phyloP scores from a whole-genome alignment of 2,329 filamentous ascomycete species.

The Alternaria sp. region DNA sequence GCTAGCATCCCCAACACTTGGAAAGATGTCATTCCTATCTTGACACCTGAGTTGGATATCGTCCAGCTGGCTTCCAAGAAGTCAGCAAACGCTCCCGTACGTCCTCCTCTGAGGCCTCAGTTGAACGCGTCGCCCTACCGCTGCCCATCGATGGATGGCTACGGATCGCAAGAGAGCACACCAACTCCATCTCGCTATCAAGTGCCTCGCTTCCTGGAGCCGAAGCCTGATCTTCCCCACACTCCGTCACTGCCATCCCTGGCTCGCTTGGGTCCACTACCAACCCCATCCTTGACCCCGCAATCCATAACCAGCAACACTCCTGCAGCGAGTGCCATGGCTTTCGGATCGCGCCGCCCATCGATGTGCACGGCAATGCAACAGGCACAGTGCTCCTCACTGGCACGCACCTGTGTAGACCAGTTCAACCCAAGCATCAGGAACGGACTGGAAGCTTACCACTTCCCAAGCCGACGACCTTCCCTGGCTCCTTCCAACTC shows the following conservation, averaged over 20 bases:
- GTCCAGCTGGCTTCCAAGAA: constrained; percentile 49
- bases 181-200: constrained; percentile 51
- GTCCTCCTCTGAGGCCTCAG: constrained; percentile 32
- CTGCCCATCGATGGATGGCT: constrained; percentile 30
- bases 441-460: constrained; percentile 54
- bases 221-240: constrained; percentile 56
- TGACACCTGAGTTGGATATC: constrained; percentile 64
- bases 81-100: constrained; percentile 34
- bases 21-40: constrained; percentile 59
- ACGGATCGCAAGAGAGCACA: constrained; percentile 50
- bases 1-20: constrained; percentile 49
- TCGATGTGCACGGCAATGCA: constrained; percentile 67
- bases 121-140: constrained; percentile 30
- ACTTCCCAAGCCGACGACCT: constrained; percentile 51
- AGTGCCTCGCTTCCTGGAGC: constrained; percentile 58
- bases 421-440: constrained; percentile 51
- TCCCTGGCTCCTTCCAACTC: constrained; percentile 59
- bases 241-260: constrained; percentile 64
- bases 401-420: constrained; percentile 64
- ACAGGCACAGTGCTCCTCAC: constrained; percentile 60
- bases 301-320: constrained; percentile 60
- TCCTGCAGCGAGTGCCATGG: constrained; percentile 66
- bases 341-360: constrained; percentile 57
- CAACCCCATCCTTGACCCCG: constrained; percentile 68
- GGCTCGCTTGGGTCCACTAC: constrained; percentile 61